These are phyloP conservation scores for Arthroderma sp. DNA, from an alignment of 2,329 filamentous ascomycete genomes.

Conservation along the genomic window DNA sequence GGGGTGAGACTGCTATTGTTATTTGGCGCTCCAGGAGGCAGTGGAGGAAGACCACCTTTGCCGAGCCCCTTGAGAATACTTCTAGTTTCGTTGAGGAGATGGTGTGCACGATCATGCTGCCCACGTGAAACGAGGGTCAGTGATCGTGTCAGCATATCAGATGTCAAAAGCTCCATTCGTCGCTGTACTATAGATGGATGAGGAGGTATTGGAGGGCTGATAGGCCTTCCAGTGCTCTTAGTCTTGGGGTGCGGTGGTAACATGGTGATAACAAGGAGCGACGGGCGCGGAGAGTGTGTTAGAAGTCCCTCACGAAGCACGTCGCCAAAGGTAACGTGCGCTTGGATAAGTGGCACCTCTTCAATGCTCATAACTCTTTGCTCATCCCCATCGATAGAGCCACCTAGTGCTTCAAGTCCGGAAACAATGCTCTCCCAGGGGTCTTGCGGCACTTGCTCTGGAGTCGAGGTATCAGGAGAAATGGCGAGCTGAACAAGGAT, in stretches of 20 bases:
- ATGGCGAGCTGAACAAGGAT: constrained; percentile 91
- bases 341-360: constrained; percentile 88
- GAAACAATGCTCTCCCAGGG: constrained; percentile 97
- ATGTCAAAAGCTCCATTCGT: constrained; percentile 93
- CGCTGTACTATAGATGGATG: constrained; percentile 91
- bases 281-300: constrained; percentile 76
- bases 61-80: constrained; percentile 92
- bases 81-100: constrained; percentile 80
- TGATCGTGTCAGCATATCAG: constrained; percentile 90
- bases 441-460: constrained; percentile 80
- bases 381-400: constrained; percentile 73
- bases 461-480: constrained; percentile 65
- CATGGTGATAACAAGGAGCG: constrained; percentile 90
- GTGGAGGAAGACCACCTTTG: constrained; percentile 83
- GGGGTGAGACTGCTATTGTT: constrained; percentile 31
- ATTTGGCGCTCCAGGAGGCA: constrained; percentile 43
- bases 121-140: constrained; percentile 80
- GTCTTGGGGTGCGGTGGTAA: constrained; percentile 54
- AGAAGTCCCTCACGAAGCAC: constrained; percentile 78
- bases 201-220: constrained; percentile 74
- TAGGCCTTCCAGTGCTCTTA: constrained; percentile 40
- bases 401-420: constrained; percentile 82
- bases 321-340: constrained; percentile 85
- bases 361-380: constrained; percentile 75
- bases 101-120: constrained; percentile 87